Evolutionary conservation across 345 rosid species (phyloP), one percentile per base, ranked within the genome.

Genomic region (Euphorbia pulcherrima): DNA sequence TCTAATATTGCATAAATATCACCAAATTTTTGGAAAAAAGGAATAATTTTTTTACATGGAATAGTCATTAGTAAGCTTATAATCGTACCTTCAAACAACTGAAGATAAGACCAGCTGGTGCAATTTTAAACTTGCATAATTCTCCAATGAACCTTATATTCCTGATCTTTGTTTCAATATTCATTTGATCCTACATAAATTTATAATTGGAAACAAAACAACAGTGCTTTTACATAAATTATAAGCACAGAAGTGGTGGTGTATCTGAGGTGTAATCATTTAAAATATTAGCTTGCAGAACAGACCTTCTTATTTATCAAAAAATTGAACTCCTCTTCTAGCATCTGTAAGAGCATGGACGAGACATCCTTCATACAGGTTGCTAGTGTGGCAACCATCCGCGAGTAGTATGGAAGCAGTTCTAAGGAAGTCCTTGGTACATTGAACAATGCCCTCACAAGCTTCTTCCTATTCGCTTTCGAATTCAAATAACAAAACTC

Each of bases 111-210:
- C 87, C 89, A 83, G 96, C 70, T 53, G 94, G 85, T 44, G 88
- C 92, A 72, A 92, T 85, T 80, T 71, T 92, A 72, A 92, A 92
- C 82, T 95, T 95, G 94, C 99, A 90, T 62, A 92, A 94, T 74
- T 95, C 99, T 72, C 97, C 99, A 77, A 95, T 85, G 76, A 95
- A 95, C 77, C 99, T 92, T 65, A 88, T 92, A 81, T 95, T 95
- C 78, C 97, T 85, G 76, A 92, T 92, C 81, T 92, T 92, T 24
- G 99, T 90, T 83, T 95, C 98, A 21, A 95, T 95, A 62, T 92
- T 95, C 98, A 92, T 95, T 87, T 95, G 99, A 83, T 95, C 98
- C 99, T 92, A 91, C 82, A 78, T 53, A 56, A 75, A 78, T 70
- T 60, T 71, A 24, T 63, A 50, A 64, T 57, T 55, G 33, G 44